Percentiles rank a stretch among this genome's conserved stretches.
Evolutionary conservation across 148 eudicot species (phyloP).

Genomic region (Drosera capensis): DNA sequence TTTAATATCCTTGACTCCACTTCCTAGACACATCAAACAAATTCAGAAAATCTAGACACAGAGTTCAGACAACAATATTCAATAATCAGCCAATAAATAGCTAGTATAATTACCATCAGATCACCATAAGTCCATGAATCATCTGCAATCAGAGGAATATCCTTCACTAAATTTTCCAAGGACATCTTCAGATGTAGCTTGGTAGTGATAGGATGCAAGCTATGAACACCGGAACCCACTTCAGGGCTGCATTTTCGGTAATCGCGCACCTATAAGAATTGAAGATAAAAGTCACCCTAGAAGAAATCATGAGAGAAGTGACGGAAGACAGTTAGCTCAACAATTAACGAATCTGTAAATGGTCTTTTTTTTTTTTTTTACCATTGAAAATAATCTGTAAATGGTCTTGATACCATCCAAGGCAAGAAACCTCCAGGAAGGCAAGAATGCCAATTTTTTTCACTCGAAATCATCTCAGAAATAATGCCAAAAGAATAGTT

Average conservation of each 20-base stretch:
- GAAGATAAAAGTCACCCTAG: too few species aligned
- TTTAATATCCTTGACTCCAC: slow-evolving; percentile 86
- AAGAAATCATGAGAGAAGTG: background rate
- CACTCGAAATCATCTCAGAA: too few species aligned
- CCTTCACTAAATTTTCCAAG: slow-evolving; percentile 86
- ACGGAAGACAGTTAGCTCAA: too few species aligned
- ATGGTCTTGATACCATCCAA: too few species aligned
- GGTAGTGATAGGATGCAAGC: slow-evolving; percentile 27
- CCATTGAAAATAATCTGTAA: too few species aligned
- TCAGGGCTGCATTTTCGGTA: slow-evolving; percentile 53
- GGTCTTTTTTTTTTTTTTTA: too few species aligned
- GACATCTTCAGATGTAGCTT: slow-evolving; percentile 81
- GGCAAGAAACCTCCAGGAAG: too few species aligned
- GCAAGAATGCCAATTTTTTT: too few species aligned
- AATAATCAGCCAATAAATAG: background rate
- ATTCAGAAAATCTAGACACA: background rate
- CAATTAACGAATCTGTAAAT: too few species aligned
- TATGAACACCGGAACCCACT: slow-evolving; percentile 23
- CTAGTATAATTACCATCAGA: slow-evolving; percentile 51
- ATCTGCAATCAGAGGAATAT: slow-evolving; percentile 71
- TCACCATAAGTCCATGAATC: slow-evolving; percentile 93
- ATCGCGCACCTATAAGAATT: slow-evolving; percentile 62
- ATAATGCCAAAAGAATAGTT: too few species aligned
- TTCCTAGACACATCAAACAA: slow-evolving; percentile 41
- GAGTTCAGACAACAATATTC: background rate